Evolutionary conservation across 2,329 filamentous ascomycete species (phyloP).

Genomic region (Colletotrichum nymphaeae): DNA sequence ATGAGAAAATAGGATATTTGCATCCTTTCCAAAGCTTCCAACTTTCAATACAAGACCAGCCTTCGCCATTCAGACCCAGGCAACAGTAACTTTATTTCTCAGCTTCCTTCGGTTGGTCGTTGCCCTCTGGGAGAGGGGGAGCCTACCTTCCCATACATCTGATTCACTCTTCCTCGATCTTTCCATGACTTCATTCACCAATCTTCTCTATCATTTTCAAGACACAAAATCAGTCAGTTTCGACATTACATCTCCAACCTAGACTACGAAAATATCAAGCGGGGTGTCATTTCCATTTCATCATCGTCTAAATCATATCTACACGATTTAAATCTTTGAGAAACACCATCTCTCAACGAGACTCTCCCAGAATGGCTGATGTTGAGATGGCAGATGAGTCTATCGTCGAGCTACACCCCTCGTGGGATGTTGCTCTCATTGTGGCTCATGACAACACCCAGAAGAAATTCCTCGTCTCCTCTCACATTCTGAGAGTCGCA

Average conservation of each 20-base stretch:
- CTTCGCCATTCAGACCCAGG: not conserved
- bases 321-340: not conserved
- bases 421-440: slow-evolving; percentile 2
- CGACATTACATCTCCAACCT: not conserved
- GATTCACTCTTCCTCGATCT: not conserved
- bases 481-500: not conserved
- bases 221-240: not conserved
- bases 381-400: not conserved
- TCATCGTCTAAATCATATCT: too few species aligned
- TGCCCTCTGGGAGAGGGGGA: not conserved
- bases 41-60: not conserved
- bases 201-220: not conserved
- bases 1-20: not conserved
- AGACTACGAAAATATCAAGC: not conserved
- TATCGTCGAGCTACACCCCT: not conserved
- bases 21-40: not conserved
- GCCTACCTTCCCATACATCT: not conserved
- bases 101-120: not conserved
- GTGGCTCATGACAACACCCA: not conserved
- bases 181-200: too few species aligned
- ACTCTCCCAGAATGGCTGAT: not conserved
- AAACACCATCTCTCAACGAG: not conserved
- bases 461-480: not conserved
- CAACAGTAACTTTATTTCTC: not conserved
- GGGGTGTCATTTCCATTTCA: not conserved